Evolutionary conservation across 2,329 filamentous ascomycete genomes (phyloP).

Genomic region (Trichoderma hamatum): DNA sequence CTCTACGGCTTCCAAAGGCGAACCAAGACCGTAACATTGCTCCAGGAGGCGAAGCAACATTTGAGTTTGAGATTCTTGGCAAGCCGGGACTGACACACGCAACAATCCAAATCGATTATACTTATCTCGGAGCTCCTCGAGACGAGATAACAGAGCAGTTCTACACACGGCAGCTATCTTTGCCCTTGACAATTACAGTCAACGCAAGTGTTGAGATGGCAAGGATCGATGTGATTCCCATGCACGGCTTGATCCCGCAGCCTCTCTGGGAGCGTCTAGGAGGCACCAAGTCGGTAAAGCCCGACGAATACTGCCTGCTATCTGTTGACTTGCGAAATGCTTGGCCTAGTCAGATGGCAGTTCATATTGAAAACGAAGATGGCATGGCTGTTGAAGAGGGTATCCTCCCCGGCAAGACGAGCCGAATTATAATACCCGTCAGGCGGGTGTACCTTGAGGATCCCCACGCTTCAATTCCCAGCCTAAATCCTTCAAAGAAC

Average conservation of each 20-base stretch:
- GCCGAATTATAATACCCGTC: constrained; percentile 74
- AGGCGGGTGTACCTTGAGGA: constrained; percentile 76
- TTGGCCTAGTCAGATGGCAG: constrained; percentile 78
- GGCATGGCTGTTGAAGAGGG: constrained; percentile 55
- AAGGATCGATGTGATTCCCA: constrained; percentile 76
- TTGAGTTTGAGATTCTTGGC: constrained; percentile 83
- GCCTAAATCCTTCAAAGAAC: constrained; percentile 77
- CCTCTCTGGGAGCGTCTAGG: constrained; percentile 58
- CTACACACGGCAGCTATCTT: constrained; percentile 79
- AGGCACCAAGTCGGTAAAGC: constrained; percentile 42
- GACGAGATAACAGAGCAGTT: constrained; percentile 72
- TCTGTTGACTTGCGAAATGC: constrained; percentile 85
- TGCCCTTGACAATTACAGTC: constrained; percentile 85
- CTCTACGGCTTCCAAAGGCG: constrained; percentile 60
- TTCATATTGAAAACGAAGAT: constrained; percentile 62
- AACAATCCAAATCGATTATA: constrained; percentile 83
- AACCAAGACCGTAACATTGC: constrained; percentile 62
- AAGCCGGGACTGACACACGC: constrained; percentile 82
- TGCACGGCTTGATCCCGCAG: constrained; percentile 67
- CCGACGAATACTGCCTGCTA: constrained; percentile 73
- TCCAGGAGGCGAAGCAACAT: constrained; percentile 68
- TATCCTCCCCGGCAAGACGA: constrained; percentile 69
- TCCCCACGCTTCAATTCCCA: constrained; percentile 76
- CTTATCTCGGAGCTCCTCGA: constrained; percentile 71
- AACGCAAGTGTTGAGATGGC: constrained; percentile 86